Conservation (phyloP, 148 eudicot species). For the Pharnaceum exiguum region DNA sequence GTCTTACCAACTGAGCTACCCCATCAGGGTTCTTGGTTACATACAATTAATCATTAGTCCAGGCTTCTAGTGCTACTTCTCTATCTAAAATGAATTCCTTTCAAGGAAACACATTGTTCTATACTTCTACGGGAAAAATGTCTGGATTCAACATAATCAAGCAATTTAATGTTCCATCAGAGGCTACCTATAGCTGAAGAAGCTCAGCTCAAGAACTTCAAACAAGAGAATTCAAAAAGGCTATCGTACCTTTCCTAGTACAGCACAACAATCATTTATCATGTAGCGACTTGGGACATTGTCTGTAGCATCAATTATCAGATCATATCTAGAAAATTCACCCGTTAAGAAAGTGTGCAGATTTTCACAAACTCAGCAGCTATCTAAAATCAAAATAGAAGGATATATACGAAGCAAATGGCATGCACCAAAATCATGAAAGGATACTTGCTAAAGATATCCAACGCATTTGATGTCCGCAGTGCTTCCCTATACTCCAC, state of each 20-base stretch:
- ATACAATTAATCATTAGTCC: no score
- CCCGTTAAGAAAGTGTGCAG: constrained; percentile 28
- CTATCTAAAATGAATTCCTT: no score
- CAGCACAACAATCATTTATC: constrained; percentile 97
- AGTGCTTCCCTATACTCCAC: constrained; percentile 84
- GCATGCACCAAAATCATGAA: background rate
- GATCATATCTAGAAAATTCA: constrained; percentile 58
- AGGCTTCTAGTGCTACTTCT: no score
- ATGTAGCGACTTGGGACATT: constrained; percentile 95
- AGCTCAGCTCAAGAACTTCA: background rate
- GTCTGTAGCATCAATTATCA: constrained; percentile 92
- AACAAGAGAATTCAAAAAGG: background rate
- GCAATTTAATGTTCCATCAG: background rate
- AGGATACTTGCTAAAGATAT: constrained; percentile 86
- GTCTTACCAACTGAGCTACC: no score
- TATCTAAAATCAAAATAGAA: background rate
- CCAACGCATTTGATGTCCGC: constrained; percentile 87
- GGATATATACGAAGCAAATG: background rate
- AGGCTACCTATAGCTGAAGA: background rate
- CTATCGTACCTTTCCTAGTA: constrained; percentile 67
- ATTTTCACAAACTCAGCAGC: background rate
- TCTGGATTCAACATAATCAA: no score
- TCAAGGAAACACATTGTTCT: no score
- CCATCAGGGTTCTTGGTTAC: no score
- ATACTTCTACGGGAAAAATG: no score